phyloP scores from a whole-genome alignment of 2,329 filamentous ascomycete genomes.

The Fusarium verrucosum region DNA sequence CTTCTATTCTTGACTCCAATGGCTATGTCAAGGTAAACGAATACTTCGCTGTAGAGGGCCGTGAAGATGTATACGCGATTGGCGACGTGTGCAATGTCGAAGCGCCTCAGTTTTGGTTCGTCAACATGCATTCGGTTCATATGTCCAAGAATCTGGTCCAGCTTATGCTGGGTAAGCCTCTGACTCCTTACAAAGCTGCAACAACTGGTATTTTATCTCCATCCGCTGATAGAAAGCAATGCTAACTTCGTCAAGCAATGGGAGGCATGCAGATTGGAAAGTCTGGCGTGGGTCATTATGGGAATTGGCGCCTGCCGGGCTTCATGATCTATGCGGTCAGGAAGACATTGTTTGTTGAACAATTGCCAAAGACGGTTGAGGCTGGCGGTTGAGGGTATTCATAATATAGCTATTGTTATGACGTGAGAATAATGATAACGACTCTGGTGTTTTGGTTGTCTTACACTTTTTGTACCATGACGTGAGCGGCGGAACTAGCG shows the following conservation, averaged over 20 bases:
- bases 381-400: neutral
- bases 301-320: neutral
- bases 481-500: neutral
- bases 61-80: neutral
- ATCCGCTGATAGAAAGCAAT: accelerated
- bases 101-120: neutral
- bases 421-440: neutral
- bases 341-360: neutral
- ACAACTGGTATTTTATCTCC: neutral
- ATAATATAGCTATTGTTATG: neutral
- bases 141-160: neutral
- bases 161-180: neutral
- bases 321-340: neutral
- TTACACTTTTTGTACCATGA: neutral
- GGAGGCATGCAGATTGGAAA: slow-evolving; percentile 1
- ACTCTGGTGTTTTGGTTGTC: neutral
- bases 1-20: neutral
- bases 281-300: neutral
- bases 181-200: neutral
- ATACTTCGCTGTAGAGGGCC: neutral
- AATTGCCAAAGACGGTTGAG: neutral
- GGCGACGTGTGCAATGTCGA: neutral
- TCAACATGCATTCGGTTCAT: neutral
- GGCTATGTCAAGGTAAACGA: neutral
- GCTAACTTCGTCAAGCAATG: neutral